These are phyloP conservation scores for Lentinula boryana DNA, from an alignment of 768 basidiomycete genomes.

Conservation along the genomic window DNA sequence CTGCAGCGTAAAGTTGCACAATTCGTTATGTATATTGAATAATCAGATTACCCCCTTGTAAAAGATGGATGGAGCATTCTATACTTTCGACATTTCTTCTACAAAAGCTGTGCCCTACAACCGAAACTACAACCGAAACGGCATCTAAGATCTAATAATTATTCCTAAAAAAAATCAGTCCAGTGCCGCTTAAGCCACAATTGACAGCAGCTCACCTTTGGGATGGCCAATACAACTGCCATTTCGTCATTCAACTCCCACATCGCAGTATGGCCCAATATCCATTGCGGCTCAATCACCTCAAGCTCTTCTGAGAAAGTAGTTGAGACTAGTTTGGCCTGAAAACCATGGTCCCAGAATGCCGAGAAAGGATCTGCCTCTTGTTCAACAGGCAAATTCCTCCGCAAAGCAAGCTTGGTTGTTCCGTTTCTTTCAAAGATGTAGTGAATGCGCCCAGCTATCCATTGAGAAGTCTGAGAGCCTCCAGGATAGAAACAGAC, in stretches of 20 bases:
- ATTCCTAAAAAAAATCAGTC: too few relatives aligned
- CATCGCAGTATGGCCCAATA: not conserved
- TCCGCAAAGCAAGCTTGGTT: not conserved
- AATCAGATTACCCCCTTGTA: too few relatives aligned
- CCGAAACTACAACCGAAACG: too few relatives aligned
- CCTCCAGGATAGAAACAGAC: not conserved
- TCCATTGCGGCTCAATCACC: not conserved
- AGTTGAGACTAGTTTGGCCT: not conserved
- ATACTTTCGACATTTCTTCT: too few relatives aligned
- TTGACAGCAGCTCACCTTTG: too few relatives aligned
- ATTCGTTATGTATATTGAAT: too few relatives aligned
- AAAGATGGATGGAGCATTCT: too few relatives aligned
- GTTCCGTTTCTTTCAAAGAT: not conserved
- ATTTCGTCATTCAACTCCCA: not conserved
- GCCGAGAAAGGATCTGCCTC: not conserved
- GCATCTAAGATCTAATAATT: too few relatives aligned
- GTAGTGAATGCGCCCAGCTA: not conserved
- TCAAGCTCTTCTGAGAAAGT: not conserved
- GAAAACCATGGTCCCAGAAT: not conserved
- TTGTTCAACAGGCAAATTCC: not conserved
- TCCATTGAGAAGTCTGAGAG: not conserved
- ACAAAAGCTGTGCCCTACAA: too few relatives aligned
- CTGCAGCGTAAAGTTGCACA: too few relatives aligned
- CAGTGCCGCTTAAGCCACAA: too few relatives aligned
- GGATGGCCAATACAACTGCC: too few relatives aligned